Conservation (phyloP, 768 basidiomycete genomes). For the Pilatotrama ljubarskyi region DNA sequence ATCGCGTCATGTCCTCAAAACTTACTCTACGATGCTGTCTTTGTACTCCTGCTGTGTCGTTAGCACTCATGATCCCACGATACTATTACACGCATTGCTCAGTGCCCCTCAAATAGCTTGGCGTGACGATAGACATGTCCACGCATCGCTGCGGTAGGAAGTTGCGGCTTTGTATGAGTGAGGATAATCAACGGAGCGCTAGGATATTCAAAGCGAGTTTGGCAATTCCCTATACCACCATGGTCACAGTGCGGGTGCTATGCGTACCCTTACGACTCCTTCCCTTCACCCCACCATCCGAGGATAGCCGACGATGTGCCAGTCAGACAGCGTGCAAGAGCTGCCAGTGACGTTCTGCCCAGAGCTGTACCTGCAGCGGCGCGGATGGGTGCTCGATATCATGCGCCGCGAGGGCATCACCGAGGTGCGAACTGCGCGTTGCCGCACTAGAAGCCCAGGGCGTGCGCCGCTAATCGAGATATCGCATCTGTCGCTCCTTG, state of each 20-base stretch:
- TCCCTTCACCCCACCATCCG: background rate
- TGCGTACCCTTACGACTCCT: background rate
- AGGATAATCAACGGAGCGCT: background rate
- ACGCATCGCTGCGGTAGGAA: background rate
- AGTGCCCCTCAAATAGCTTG: background rate
- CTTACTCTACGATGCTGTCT: constrained; percentile 19
- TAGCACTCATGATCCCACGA: constrained; percentile 20
- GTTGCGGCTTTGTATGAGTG: background rate
- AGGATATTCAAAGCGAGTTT: background rate
- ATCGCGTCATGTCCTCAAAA: constrained; percentile 19
- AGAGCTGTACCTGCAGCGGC: constrained; percentile 28
- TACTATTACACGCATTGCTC: constrained; percentile 3
- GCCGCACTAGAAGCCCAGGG: background rate
- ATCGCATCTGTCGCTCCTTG: background rate
- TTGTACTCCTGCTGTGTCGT: constrained; percentile 21
- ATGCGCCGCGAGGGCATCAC: constrained; percentile 28
- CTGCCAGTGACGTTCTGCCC: constrained; percentile 31
- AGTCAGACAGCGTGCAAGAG: constrained; percentile 18
- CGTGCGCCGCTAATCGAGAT: background rate
- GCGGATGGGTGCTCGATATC: constrained; percentile 32
- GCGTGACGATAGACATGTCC: background rate
- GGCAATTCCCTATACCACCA: background rate
- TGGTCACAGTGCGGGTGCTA: background rate
- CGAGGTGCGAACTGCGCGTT: constrained; percentile 12
- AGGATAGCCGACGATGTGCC: constrained; percentile 3